Evolutionary conservation across 2,329 filamentous ascomycete species (phyloP), one percentile per base, ranked within the genome.

Genomic region (Xylaria sp.): DNA sequence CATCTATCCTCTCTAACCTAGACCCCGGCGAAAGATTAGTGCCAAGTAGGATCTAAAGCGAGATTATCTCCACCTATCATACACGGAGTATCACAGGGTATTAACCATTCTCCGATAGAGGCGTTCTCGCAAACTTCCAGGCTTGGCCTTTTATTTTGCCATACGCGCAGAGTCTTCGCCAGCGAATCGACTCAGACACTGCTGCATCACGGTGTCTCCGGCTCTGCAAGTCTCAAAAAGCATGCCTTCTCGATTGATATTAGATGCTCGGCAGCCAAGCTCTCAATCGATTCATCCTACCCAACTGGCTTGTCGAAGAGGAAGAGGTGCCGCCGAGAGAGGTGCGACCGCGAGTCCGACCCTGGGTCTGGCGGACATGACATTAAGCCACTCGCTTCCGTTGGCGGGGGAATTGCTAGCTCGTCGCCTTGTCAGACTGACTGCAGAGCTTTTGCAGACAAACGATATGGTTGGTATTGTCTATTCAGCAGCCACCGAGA

Each of bases 261-360:
- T 47, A 54, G 54, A 50, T 50, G 46, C 60, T 63, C 61, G 60
- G 57, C 58, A 41, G 53, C 50, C 57, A 60, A 62, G 52, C 47
- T 44, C 48, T 52, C 39, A 57, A 26, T n/a, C 48, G 52, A 56
- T 52, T 56, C 45, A 55, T 54, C 26, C 50, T 55, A 39, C 39
- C 39, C 40, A 44, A 34, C 41, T 16, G 11, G 29, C 18, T 50
- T 26, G 43, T 34, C 16, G 40, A 8, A 39, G 42, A n/a, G n/a
- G n/a, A n/a, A n/a, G 8, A 47, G 20, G 16, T 44, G 44, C 41
- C 21, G 37, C 41, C 44, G 38, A 29, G 24, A 29, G 44, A 48
- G 44, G 29, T 19, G 39, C 37, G 22, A 37, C 22, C 34, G 41
- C 39, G 21, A 46, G 17, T 38, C 21, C 13, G 13, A 37, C 43